Conservation (phyloP, 2,329 filamentous ascomycete species). For the Fonsecaea erecta region DNA sequence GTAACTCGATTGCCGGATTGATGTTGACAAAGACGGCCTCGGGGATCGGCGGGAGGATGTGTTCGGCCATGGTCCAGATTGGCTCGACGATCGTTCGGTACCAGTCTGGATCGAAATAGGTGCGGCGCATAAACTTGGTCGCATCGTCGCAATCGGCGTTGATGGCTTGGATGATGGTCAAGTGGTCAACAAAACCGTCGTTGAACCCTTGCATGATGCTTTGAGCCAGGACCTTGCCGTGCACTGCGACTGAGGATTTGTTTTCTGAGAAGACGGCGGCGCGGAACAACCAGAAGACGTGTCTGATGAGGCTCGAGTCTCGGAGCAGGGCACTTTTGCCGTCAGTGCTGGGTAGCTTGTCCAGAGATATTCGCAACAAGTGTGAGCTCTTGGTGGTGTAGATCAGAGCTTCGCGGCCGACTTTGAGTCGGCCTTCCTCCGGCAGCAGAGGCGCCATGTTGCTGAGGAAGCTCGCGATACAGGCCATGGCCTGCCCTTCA, state of each 20-base stretch:
- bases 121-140: slow-evolving; percentile 9
- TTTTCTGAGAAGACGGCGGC: slow-evolving; percentile 6
- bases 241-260: neutral
- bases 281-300: slow-evolving; percentile 15
- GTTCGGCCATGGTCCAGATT: slow-evolving; percentile 14
- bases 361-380: neutral
- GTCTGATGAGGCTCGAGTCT: neutral
- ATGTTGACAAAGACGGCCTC: neutral
- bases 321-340: neutral
- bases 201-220: slow-evolving; percentile 5
- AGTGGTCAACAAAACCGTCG: slow-evolving; percentile 9
- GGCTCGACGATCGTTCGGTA: neutral
- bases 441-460: slow-evolving; percentile 14
- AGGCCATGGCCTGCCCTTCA: slow-evolving; percentile 5
- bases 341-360: neutral
- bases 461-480: slow-evolving; percentile 8
- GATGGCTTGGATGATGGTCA: slow-evolving; percentile 10
- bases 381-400: slow-evolving; percentile 8
- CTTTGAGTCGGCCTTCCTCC: neutral
- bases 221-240: slow-evolving; percentile 7
- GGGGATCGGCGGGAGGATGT: neutral
- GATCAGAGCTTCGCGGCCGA: neutral
- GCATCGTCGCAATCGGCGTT: slow-evolving; percentile 6
- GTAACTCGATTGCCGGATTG: neutral
- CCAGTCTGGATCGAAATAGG: slow-evolving; percentile 7